Conservation (phyloP, 345 rosid species). For the Tarenaya hassleriana region DNA sequence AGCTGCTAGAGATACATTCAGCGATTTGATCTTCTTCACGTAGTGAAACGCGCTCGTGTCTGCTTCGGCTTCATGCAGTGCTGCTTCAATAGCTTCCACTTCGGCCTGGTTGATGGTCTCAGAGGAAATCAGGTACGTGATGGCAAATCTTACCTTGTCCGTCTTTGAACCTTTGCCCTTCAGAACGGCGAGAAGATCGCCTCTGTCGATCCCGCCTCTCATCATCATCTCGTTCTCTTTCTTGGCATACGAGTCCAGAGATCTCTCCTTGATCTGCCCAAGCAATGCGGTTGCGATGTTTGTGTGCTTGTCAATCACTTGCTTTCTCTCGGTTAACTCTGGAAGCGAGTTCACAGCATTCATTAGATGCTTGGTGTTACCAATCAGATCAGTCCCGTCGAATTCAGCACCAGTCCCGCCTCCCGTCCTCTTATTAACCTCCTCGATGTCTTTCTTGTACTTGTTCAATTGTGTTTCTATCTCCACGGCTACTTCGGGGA, state of each 20-base stretch:
- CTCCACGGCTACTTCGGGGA: slow-evolving; percentile 96
- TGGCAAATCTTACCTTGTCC: slow-evolving; percentile 93
- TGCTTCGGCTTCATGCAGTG: slow-evolving; percentile 75
- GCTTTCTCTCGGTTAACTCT: slow-evolving; percentile 89
- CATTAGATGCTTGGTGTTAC: slow-evolving; percentile 96
- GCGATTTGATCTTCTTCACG: slow-evolving; percentile 89
- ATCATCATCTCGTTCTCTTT: slow-evolving; percentile 93
- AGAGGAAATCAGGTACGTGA: slow-evolving; percentile 77
- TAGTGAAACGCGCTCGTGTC: slow-evolving; percentile 91
- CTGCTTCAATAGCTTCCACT: slow-evolving; percentile 85
- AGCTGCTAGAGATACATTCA: slow-evolving; percentile 85
- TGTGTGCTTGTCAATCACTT: slow-evolving; percentile 95
- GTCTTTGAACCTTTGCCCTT: slow-evolving; percentile 84
- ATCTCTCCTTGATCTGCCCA: slow-evolving; percentile 95
- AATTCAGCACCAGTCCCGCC: slow-evolving; percentile 78
- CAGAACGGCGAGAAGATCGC: slow-evolving; percentile 61
- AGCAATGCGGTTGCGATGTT: slow-evolving; percentile 84
- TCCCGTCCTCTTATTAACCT: slow-evolving; percentile 86
- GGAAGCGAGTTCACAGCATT: slow-evolving; percentile 95
- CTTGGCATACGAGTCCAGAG: slow-evolving; percentile 83
- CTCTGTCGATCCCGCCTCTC: slow-evolving; percentile 72
- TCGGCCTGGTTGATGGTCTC: slow-evolving; percentile 81
- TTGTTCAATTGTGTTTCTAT: slow-evolving; percentile 78
- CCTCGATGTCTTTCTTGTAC: slow-evolving; percentile 95
- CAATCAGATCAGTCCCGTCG: slow-evolving; percentile 88